Base-by-base conservation (phyloP, 2,329 filamentous ascomycete species). In the Lasiodiplodia citricola region DNA sequence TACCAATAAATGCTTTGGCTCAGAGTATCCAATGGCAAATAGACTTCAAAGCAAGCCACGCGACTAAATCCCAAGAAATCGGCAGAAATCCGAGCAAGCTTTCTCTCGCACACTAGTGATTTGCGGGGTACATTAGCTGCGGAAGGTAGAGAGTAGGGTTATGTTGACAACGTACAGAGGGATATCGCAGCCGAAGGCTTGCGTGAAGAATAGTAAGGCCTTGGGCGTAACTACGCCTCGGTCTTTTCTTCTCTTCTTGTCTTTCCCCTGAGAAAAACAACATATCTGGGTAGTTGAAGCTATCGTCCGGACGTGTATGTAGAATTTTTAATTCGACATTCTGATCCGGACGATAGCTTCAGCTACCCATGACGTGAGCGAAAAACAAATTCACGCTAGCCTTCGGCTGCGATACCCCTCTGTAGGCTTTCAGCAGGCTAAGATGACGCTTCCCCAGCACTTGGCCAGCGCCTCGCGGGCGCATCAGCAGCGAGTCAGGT, bases 41-140 rank as follows among this genome's bases (percentile, higher is more conserved):
- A 2, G 5, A 35, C 47, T 44, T 25, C 28, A 35, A 5, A 50
- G 58, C 25, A 63, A 63, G 58, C 41, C 58, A 51, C 41, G 58
- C 28, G 41, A 63, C 41, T 35, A 16, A 4, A 37, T 14, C 38
- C 38, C 23, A 50, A 50, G 25, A 62, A 16, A 16, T 11, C 21
- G 57, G 37, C 21, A 28, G 18, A 28, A 11, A 47, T 28, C 21
- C 14, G 28, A 63, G 58, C 28, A 35, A 63, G 58, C 58, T 63
- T 51, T 51, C 58, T 55, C 38, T 23, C n/a, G 6, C 4, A 10
- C 35, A 21, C 41, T 35, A 63, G 41, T 25, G 41, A 51, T 51
- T 51, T 63, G 58, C 58, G 58, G 58, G 58, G 58, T 63, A 63
- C 58, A 35, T 50, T 63, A 51, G 58, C 57, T 50, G 25, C 58